A percentile compares a stretch with the other conserved stretches of the same genome.
Conservation (phyloP, 2,329 filamentous ascomycete species). For the Colletotrichum musicola region DNA sequence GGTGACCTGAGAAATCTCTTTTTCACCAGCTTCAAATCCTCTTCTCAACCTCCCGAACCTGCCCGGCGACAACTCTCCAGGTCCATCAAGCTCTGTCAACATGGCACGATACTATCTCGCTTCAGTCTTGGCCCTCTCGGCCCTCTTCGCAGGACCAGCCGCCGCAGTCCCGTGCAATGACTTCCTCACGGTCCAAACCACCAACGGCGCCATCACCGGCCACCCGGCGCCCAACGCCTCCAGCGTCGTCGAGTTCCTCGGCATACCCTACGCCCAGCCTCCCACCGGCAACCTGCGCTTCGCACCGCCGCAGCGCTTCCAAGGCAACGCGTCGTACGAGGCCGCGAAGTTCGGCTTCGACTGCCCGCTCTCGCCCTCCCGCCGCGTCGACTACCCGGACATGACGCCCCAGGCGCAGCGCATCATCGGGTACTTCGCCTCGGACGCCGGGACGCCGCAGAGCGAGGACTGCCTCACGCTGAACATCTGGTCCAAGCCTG, state of each 20-base stretch:
- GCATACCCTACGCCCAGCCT: conserved; percentile 48
- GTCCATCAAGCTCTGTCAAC: no score
- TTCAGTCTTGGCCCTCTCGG: no score
- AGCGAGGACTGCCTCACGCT: conserved; percentile 55
- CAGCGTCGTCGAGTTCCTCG: conserved; percentile 53
- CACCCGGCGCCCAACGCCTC: conserved; percentile 46
- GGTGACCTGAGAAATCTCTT: no score
- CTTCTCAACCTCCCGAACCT: no score
- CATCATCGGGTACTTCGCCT: conserved; percentile 39
- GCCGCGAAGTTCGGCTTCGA: conserved; percentile 46
- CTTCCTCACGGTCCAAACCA: conserved; percentile 43
- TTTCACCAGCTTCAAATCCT: no score
- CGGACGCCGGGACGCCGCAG: conserved; percentile 40
- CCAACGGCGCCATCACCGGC: conserved; percentile 50
- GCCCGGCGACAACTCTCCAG: no score
- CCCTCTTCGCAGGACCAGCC: not conserved
- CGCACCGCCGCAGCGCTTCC: conserved; percentile 44
- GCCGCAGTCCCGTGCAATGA: not conserved
- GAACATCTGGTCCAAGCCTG: conserved; percentile 53
- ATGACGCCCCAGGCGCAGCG: conserved; percentile 48
- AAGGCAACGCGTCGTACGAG: conserved; percentile 35
- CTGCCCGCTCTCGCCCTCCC: conserved; percentile 44
- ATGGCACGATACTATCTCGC: no score
- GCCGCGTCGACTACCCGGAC: conserved; percentile 43
- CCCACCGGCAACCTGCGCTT: conserved; percentile 45